These are phyloP conservation scores for Xylariaceae sp. DNA, from an alignment of 2,329 filamentous ascomycete genomes.

Conservation along the genomic window DNA sequence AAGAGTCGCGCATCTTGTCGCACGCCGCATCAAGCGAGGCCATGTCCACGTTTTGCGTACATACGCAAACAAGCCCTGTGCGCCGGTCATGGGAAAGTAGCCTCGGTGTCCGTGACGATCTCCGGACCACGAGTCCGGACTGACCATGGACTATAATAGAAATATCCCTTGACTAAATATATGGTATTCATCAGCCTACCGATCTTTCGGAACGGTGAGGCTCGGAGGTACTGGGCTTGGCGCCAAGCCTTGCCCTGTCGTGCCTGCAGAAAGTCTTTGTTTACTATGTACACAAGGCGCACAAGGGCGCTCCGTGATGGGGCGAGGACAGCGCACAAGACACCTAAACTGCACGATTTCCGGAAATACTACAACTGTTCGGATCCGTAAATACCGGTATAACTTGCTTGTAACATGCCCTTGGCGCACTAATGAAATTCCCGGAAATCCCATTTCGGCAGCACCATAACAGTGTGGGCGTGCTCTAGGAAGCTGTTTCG, in stretches of 20 bases:
- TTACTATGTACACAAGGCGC: too few relatives aligned
- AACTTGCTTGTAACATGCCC: neutral
- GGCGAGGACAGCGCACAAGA: constrained; percentile 49
- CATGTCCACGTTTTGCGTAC: constrained; percentile 33
- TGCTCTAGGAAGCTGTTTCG: neutral
- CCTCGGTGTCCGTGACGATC: constrained; percentile 59
- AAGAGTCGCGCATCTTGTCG: constrained; percentile 39
- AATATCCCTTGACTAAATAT: constrained; percentile 53
- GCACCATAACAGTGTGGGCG: neutral
- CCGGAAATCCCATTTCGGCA: neutral
- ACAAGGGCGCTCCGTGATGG: neutral
- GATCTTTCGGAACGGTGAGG: constrained; percentile 57
- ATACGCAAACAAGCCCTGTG: neutral
- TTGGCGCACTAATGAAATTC: constrained; percentile 16
- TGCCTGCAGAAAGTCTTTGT: constrained; percentile 20
- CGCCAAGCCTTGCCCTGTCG: constrained; percentile 27
- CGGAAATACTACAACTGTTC: constrained; percentile 59
- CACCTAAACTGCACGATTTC: constrained; percentile 49
- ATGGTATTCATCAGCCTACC: constrained; percentile 63
- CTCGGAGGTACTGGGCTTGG: constrained; percentile 46
- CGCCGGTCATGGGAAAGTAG: constrained; percentile 35
- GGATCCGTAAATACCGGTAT: constrained; percentile 47
- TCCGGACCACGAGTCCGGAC: constrained; percentile 43
- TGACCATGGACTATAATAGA: constrained; percentile 28
- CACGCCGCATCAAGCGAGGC: constrained; percentile 40